Evolutionary conservation across 2,329 filamentous ascomycete species (phyloP).

Genomic region (Periglandula ipomoeae): DNA sequence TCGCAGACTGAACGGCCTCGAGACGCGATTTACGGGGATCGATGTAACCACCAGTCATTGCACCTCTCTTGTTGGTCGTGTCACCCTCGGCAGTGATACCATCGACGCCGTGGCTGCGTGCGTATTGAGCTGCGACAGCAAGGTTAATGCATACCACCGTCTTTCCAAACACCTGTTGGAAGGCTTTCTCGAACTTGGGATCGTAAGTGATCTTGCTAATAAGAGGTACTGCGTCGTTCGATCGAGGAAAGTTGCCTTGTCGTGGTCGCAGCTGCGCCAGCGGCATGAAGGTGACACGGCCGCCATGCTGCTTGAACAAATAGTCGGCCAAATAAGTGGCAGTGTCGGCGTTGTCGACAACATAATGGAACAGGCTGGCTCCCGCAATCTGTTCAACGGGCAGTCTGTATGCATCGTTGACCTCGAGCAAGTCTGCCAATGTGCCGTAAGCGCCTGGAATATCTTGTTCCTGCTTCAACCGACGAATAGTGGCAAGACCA

Average conservation of each 20-base stretch:
- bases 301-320: slow-evolving; percentile 69
- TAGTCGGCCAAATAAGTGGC: slow-evolving; percentile 73
- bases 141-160: slow-evolving; percentile 90
- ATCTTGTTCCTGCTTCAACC: slow-evolving; percentile 69
- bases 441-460: slow-evolving; percentile 87
- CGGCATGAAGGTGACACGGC: slow-evolving; percentile 90
- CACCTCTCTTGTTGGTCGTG: slow-evolving; percentile 88
- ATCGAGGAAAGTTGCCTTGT: slow-evolving; percentile 68
- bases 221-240: slow-evolving; percentile 79
- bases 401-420: slow-evolving; percentile 74
- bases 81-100: slow-evolving; percentile 94
- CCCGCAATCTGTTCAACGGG: slow-evolving; percentile 91
- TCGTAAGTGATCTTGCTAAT: slow-evolving; percentile 80
- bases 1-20: slow-evolving; percentile 69
- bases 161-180: slow-evolving; percentile 91
- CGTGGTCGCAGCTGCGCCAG: slow-evolving; percentile 70
- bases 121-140: slow-evolving; percentile 80
- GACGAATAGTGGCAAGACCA: slow-evolving; percentile 77
- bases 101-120: slow-evolving; percentile 81
- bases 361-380: slow-evolving; percentile 86
- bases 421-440: slow-evolving; percentile 83
- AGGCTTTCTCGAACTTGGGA: slow-evolving; percentile 67
- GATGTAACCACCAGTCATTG: slow-evolving; percentile 89
- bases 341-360: slow-evolving; percentile 86
- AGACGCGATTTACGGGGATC: slow-evolving; percentile 79